phyloP scores from a whole-genome alignment of 2,329 filamentous ascomycete genomes.

The Pleomassaria siparia region DNA sequence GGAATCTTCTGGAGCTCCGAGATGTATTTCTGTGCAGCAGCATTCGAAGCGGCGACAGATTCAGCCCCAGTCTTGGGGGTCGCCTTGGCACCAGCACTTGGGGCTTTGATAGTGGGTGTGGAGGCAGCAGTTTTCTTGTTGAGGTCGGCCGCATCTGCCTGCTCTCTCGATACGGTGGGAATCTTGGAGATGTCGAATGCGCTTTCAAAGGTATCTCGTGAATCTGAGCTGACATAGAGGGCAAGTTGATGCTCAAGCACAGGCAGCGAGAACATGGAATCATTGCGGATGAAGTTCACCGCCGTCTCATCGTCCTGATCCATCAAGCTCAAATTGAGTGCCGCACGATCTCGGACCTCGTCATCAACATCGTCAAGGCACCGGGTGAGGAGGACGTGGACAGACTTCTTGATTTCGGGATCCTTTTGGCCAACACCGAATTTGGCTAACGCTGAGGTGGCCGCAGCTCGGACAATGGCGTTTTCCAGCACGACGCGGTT shows the following conservation, averaged over 20 bases:
- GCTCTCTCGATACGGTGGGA: conserved; percentile 90
- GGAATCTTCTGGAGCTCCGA: conserved; percentile 86
- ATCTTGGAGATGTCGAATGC: conserved; percentile 92
- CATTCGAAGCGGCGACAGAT: conserved; percentile 72
- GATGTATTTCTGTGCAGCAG: conserved; percentile 83
- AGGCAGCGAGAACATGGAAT: conserved; percentile 92
- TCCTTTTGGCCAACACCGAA: conserved; percentile 96
- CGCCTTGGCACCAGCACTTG: conserved; percentile 77
- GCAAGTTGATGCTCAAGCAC: conserved; percentile 97
- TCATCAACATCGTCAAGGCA: conserved; percentile 97
- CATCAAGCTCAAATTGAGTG: conserved; percentile 90
- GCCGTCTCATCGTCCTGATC: conserved; percentile 86
- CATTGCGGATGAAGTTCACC: conserved; percentile 88
- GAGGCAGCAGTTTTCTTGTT: conserved; percentile 96
- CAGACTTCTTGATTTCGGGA: conserved; percentile 93
- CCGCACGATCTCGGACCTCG: conserved; percentile 93
- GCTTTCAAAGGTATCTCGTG: conserved; percentile 78
- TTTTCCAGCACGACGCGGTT: conserved; percentile 98
- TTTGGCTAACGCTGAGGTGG: conserved; percentile 93
- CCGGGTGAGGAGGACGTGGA: conserved; percentile 85
- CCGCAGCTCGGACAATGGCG: conserved; percentile 89
- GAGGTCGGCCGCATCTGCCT: conserved; percentile 92
- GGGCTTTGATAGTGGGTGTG: conserved; percentile 90
- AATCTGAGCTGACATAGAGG: conserved; percentile 93
- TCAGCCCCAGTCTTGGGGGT: conserved; percentile 69